Percentiles rank a stretch among this genome's conserved stretches.
Conservation (phyloP, 1,139 yeast species). For the Pichia norvegensis region DNA sequence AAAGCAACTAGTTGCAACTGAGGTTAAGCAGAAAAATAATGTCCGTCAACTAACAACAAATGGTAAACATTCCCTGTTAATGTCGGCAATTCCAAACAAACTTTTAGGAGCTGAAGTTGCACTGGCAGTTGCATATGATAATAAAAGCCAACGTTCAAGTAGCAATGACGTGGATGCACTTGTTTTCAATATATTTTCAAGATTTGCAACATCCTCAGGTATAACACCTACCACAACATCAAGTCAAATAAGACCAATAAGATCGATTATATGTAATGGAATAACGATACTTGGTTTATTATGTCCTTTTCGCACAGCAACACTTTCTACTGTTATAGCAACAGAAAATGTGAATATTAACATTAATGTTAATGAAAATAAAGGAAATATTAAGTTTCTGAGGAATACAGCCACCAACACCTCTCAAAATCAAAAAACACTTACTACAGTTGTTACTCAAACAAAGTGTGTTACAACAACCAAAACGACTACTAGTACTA, state of each 20-base stretch:
- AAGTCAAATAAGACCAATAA: neutral
- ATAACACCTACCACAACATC: neutral
- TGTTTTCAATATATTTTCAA: neutral
- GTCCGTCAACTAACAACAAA: too few species aligned
- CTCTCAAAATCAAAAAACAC: slow-evolving; percentile 1
- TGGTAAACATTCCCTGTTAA: too few species aligned
- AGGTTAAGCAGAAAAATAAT: too few species aligned
- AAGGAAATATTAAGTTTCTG: neutral
- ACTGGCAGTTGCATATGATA: slow-evolving; percentile 7
- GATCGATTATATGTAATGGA: neutral
- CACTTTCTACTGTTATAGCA: neutral
- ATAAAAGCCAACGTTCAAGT: neutral
- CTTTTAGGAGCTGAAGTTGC: too few species aligned
- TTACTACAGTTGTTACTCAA: neutral
- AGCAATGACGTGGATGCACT: neutral
- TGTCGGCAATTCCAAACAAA: too few species aligned
- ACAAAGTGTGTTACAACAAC: too few species aligned
- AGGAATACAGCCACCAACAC: neutral
- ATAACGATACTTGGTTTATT: neutral
- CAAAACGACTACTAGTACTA: neutral
- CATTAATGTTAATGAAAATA: slow-evolving; percentile 2
- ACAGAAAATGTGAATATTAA: neutral
- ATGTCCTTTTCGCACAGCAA: neutral
- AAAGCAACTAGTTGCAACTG: too few species aligned
- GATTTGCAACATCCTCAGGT: neutral